These are phyloP conservation scores for Hortiboletus rubellus DNA, from an alignment of 1,284 basidiomycete species.

Conservation along the genomic window DNA sequence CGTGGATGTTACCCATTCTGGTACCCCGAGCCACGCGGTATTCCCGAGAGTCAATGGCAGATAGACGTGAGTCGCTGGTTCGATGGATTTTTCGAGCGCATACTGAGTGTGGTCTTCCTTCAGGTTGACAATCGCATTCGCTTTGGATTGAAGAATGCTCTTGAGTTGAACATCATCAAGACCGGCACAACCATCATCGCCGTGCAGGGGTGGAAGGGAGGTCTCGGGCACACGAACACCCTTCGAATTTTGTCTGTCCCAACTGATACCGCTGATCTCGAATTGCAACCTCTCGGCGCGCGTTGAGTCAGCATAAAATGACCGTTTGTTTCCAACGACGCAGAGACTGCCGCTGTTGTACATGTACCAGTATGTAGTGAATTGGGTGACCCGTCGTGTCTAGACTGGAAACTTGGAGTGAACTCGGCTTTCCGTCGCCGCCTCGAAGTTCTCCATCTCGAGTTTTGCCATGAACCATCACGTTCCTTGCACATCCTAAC, in stretches of 20 bases:
- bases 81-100: not conserved
- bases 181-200: constrained; percentile 92
- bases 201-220: constrained; percentile 98
- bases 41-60: constrained; percentile 92
- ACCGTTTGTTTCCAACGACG: not conserved
- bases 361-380: not conserved
- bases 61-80: constrained; percentile 70
- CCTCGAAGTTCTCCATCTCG: not conserved
- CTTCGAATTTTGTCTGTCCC: constrained; percentile 80
- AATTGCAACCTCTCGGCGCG: constrained; percentile 66
- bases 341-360: constrained; percentile 17
- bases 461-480: constrained; percentile 2
- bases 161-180: constrained; percentile 86
- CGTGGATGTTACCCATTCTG: constrained; percentile 97
- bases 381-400: not conserved
- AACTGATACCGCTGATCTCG: constrained; percentile 82
- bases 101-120: constrained; percentile 7
- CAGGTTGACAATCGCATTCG: constrained; percentile 88
- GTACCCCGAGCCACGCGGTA: constrained; percentile 92
- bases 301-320: constrained; percentile 21
- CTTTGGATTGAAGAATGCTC: constrained; percentile 88
- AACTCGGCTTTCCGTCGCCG: not conserved
- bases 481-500: not conserved
- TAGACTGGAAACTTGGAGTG: not conserved
- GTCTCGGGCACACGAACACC: constrained; percentile 91